Conservation (phyloP, 306 rosid genomes). For the Datisca glomerata region DNA sequence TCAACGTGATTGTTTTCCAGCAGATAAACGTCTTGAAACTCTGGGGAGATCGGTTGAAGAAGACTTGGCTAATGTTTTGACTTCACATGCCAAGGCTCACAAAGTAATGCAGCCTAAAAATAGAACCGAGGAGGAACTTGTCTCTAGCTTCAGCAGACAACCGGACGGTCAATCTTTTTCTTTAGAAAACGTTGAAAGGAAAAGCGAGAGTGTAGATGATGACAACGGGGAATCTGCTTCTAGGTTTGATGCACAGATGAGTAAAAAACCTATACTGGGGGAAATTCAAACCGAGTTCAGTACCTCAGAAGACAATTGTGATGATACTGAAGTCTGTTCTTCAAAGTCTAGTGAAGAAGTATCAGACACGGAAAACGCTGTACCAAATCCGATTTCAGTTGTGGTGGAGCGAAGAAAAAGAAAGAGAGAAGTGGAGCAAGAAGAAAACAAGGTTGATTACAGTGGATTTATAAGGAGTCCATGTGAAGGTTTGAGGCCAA, state of each 20-base stretch:
- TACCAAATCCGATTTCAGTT: conserved; percentile 24
- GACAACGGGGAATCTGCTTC: conserved; percentile 21
- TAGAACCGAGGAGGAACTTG: conserved; percentile 20
- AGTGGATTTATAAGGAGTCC: conserved; percentile 63
- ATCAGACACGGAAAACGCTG: conserved; percentile 11
- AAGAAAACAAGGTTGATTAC: conserved; percentile 16
- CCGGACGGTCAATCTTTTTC: conserved; percentile 16
- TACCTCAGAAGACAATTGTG: conserved; percentile 9
- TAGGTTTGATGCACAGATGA: conserved; percentile 10
- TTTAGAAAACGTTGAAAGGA: conserved; percentile 16
- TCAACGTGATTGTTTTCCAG: conserved; percentile 21
- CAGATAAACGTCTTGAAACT: conserved; percentile 19
- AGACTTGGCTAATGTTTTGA: conserved; percentile 11
- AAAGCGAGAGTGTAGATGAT: conserved; percentile 13
- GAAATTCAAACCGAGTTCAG: conserved; percentile 20
- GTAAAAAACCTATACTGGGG: conserved; percentile 11
- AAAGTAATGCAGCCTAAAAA: conserved; percentile 16
- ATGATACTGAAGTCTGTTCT: conserved; percentile 22
- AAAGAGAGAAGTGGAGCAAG: conserved; percentile 38
- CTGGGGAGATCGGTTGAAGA: conserved; percentile 22
- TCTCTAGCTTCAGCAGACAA: conserved; percentile 14
- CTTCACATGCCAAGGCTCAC: conserved; percentile 18
- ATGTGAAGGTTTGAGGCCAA: conserved; percentile 87
- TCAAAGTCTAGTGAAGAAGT: conserved; percentile 21
- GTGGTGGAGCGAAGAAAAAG: conserved; percentile 24